Conservation (phyloP, 805 yeast genomes). For the Teunomyces barrocoloradensis region DNA sequence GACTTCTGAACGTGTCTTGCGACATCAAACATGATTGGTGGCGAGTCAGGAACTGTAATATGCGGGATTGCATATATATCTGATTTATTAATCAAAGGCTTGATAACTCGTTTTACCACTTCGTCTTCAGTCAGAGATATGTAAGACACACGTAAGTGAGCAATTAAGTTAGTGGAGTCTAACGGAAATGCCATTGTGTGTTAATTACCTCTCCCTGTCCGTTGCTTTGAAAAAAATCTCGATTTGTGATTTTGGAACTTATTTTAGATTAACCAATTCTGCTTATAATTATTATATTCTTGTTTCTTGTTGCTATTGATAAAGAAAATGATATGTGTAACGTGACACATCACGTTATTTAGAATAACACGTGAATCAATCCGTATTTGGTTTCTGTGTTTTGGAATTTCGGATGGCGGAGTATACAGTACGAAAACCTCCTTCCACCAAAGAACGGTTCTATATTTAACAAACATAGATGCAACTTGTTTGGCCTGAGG, state of each 20-base stretch:
- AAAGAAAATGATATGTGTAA: not conserved
- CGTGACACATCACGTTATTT: not conserved
- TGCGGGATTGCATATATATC: slow-evolving; percentile 2
- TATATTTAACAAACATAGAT: not conserved
- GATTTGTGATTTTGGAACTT: too few species aligned
- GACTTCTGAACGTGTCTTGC: slow-evolving; percentile 21
- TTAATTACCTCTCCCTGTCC: not conserved
- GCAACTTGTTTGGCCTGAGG: not conserved
- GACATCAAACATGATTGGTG: slow-evolving; percentile 30
- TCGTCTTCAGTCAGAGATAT: slow-evolving; percentile 23
- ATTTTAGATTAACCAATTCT: too few species aligned
- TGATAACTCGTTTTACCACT: slow-evolving; percentile 19
- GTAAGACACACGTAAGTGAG: slow-evolving; percentile 28
- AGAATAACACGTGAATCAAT: not conserved
- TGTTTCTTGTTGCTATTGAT: not conserved
- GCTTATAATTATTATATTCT: too few species aligned
- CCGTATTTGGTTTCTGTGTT: not conserved
- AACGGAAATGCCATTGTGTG: slow-evolving; percentile 36
- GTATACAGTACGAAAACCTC: slow-evolving; percentile 1
- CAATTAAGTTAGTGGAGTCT: slow-evolving; percentile 28
- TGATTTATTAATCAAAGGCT: slow-evolving; percentile 9
- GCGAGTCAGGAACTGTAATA: slow-evolving; percentile 19
- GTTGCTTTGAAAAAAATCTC: not conserved
- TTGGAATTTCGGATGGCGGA: slow-evolving; percentile 4
- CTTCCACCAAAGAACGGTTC: not conserved